Conservation (phyloP, 2,329 filamentous ascomycete species). For the Coniella lustricola region DNA sequence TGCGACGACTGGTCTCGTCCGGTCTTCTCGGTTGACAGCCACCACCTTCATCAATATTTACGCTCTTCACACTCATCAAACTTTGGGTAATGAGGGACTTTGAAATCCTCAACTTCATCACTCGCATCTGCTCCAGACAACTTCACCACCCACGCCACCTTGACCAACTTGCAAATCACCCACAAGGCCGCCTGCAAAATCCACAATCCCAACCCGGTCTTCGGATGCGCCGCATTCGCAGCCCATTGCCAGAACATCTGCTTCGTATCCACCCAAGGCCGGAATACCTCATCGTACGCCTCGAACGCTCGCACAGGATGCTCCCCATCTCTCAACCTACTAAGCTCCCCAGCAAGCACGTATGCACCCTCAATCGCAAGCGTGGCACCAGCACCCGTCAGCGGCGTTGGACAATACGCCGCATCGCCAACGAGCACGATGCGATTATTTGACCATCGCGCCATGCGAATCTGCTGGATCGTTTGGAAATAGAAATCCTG, state of each 20-base stretch:
- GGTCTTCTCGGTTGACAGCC: too few species aligned
- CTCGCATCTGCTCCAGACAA: background rate
- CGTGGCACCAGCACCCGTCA: constrained; percentile 46
- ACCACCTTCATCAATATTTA: background rate
- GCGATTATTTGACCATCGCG: constrained; percentile 36
- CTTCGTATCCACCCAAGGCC: constrained; percentile 35
- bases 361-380: constrained; percentile 44
- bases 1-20: too few species aligned
- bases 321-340: constrained; percentile 11
- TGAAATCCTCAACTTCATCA: background rate
- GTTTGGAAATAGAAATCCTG: constrained; percentile 40
- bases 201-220: background rate
- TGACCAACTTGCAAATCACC: background rate
- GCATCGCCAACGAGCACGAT: constrained; percentile 49
- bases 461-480: constrained; percentile 37
- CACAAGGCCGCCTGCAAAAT: background rate
- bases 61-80: background rate
- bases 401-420: constrained; percentile 38
- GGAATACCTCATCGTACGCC: constrained; percentile 35
- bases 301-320: constrained; percentile 28
- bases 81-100: background rate
- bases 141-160: background rate
- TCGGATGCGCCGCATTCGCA: background rate
- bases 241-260: constrained; percentile 24
- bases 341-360: constrained; percentile 47